Conservation (phyloP, 345 rosid genomes). For the Eucalyptus albens region DNA sequence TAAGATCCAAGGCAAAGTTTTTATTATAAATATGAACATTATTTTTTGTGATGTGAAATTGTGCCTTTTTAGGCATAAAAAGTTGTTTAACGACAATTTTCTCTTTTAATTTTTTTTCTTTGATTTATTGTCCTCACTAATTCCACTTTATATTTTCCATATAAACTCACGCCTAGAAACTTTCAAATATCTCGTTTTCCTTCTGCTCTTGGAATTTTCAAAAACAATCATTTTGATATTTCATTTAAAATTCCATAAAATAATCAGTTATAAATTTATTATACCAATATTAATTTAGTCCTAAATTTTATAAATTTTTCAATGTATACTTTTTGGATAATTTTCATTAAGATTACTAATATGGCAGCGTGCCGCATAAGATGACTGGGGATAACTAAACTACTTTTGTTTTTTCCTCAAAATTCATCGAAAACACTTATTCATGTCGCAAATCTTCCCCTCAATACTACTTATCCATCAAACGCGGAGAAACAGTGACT, state of each 20-base stretch:
- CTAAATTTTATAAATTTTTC: background rate
- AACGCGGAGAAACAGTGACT: background rate
- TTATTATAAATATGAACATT: background rate
- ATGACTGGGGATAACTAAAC: background rate
- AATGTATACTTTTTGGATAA: background rate
- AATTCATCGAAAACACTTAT: background rate
- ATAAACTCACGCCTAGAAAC: background rate
- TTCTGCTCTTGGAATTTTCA: no score
- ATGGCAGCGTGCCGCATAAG: background rate
- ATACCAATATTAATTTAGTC: no score
- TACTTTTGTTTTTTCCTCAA: background rate
- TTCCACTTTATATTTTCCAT: background rate
- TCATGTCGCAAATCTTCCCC: background rate
- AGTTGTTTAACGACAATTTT: background rate
- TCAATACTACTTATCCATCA: background rate
- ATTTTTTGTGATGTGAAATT: background rate
- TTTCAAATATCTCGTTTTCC: background rate
- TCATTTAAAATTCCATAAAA: no score
- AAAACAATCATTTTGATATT: no score
- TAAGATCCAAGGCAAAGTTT: background rate
- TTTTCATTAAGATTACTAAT: background rate
- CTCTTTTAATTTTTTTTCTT: no score
- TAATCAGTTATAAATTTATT: no score
- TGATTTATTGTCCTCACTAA: background rate
- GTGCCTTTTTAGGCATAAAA: background rate